Base-by-base conservation (phyloP, 148 eudicot species). In the Linanthus parryae region DNA sequence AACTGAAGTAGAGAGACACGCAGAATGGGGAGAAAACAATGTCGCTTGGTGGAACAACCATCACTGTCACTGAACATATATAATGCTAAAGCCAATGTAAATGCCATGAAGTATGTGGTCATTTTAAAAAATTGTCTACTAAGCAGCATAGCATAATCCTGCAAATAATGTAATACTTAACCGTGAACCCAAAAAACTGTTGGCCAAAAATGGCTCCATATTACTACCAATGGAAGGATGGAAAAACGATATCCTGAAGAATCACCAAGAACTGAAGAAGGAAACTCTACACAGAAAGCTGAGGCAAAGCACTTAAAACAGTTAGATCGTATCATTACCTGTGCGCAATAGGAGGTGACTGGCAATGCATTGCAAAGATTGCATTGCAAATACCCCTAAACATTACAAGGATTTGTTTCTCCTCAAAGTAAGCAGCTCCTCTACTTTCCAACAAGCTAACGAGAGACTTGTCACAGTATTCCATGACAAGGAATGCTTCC, bases 321-420 rank as follows among this genome's bases (percentile, higher is more conserved):
- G 30, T 22, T 20, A 20, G 19, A 9, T 8, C 49, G n/a, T n/a
- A n/a, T n/a, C n/a, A n/a, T 73, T 84, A 94, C 99, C 99, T 74
- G 68, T 94, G 99, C 63, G 99, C 99, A 66, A 94, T 67, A 37
- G 99, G 99, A 24, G 96, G 96, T 44, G 88, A 71, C 53, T 88
- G 92, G 71, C 99, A 80, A 58, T 94, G 99, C 96, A 94, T 82
- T 16, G 96, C 96, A 68, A 94, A 94, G 41, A 88, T 96, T 44
- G 99, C 99, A 72, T 84, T 88, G 44, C 99, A 94, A 22, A 88
- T 59, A 76, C 88, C 99, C 64, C 95, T 88, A 58, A 94, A 88
- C 30, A 88, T 82, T 45, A 63, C 53, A 30, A 88, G 61, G 36
- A 74, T 61, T 77, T 94, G 91, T 57, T 79, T 82, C 78, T 94